Percentiles rank a stretch among this genome's conserved stretches.
phyloP scores from a whole-genome alignment of 441 rosid species.

The Populus hybrid region DNA sequence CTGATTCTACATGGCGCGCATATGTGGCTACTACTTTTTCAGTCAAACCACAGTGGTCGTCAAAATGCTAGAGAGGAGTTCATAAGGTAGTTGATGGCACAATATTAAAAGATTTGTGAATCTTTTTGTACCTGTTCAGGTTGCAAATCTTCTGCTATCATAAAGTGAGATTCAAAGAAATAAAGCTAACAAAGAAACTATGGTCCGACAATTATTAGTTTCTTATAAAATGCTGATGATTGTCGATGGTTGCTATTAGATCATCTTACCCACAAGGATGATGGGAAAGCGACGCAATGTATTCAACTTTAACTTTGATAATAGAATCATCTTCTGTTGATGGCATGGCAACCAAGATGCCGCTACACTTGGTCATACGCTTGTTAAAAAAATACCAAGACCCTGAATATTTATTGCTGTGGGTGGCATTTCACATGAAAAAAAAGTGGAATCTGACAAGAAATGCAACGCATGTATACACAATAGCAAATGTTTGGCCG shows the following conservation, averaged over 20 bases:
- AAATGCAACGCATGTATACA: no score
- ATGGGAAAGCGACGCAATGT: background rate
- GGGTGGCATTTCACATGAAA: no score
- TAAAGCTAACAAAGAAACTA: background rate
- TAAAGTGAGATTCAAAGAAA: background rate
- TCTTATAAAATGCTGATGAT: background rate
- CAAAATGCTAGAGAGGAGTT: background rate
- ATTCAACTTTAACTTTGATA: background rate
- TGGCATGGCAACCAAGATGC: background rate
- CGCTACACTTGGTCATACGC: background rate
- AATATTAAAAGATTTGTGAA: no score
- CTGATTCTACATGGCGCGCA: background rate
- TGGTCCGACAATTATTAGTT: background rate
- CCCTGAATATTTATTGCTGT: no score
- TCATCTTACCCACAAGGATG: background rate
- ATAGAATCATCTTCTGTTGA: background rate
- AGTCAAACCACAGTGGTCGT: no score
- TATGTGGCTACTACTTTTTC: background rate
- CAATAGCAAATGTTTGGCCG: no score
- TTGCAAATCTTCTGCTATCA: no score
- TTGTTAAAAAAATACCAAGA: background rate
- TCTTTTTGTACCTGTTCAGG: no score
- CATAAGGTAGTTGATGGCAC: no score
- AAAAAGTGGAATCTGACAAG: no score
- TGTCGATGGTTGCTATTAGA: background rate